Evolutionary conservation across 2,329 filamentous ascomycete species (phyloP).

Genomic region (Pyricularia sp.): DNA sequence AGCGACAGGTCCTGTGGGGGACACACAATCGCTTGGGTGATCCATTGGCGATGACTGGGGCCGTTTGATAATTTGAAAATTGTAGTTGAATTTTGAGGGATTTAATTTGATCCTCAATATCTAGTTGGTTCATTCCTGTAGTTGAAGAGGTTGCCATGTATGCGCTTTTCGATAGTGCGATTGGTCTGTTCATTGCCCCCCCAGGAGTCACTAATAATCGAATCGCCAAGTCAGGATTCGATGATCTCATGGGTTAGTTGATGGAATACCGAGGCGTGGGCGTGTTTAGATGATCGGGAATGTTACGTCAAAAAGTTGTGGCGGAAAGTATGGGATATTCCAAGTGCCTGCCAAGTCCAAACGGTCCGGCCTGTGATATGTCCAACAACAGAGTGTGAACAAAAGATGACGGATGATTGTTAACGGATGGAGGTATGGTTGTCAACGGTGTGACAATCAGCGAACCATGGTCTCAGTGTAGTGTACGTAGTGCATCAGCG

Average conservation of each 20-base stretch:
- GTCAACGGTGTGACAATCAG: not conserved
- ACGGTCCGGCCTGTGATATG: not conserved
- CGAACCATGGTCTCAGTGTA: not conserved
- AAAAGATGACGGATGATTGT: not conserved
- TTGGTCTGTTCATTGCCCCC: not conserved
- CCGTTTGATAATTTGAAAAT: not conserved
- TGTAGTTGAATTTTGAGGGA: not conserved
- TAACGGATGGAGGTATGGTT: not conserved
- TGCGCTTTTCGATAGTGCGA: not conserved
- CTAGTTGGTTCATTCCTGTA: not conserved
- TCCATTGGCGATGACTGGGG: not conserved
- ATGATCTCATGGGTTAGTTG: not conserved
- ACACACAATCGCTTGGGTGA: not conserved
- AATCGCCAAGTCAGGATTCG: not conserved
- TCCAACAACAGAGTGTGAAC: no score
- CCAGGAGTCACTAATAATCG: not conserved
- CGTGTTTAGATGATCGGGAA: not conserved
- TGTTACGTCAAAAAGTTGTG: not conserved
- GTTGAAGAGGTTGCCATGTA: not conserved
- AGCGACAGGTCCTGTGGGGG: not conserved
- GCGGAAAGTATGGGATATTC: not conserved
- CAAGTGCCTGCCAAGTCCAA: not conserved
- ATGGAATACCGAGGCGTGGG: not conserved
- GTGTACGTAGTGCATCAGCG: not conserved
- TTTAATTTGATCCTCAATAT: not conserved